Evolutionary conservation across 139 green algal species (phyloP).

Genomic region (Chlorella vulgaris): DNA sequence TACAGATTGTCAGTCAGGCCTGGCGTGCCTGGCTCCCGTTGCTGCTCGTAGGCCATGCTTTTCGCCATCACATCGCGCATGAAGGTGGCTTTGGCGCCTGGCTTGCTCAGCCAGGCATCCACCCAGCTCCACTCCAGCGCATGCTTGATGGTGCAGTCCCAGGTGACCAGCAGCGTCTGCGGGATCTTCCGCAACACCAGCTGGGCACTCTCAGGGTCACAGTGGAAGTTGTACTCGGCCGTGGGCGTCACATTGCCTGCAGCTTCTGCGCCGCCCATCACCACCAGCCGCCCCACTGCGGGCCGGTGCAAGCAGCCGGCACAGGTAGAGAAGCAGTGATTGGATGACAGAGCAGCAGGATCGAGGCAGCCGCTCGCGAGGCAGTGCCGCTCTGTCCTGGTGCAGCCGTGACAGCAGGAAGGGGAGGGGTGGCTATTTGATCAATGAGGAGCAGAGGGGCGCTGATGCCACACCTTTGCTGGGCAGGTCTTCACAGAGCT

Average conservation of each 20-base stretch:
- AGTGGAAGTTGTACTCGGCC: slow-evolving; percentile 56
- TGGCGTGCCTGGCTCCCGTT: neutral
- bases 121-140: slow-evolving; percentile 31
- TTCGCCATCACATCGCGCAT: slow-evolving; percentile 30
- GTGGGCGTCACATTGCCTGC: slow-evolving; percentile 41
- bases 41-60: slow-evolving; percentile 22
- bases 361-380: too few relatives aligned
- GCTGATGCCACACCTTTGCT: neutral
- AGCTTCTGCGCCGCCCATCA: slow-evolving; percentile 48
- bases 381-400: too few relatives aligned
- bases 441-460: too few relatives aligned
- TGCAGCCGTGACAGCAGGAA: too few relatives aligned
- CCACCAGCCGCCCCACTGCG: slow-evolving; percentile 37
- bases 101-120: slow-evolving; percentile 41
- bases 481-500: slow-evolving; percentile 16
- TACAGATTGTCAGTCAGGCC: too few relatives aligned
- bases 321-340: too few relatives aligned
- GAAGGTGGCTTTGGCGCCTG: slow-evolving; percentile 32
- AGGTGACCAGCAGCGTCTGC: slow-evolving; percentile 14
- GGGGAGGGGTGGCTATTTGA: too few relatives aligned
- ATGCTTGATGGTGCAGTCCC: slow-evolving; percentile 40
- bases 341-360: neutral
- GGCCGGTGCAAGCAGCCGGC: too few relatives aligned
- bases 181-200: slow-evolving; percentile 46
- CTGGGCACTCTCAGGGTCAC: slow-evolving; percentile 48